These are phyloP conservation scores for Paxillus rubicundulus DNA, from an alignment of 768 basidiomycete genomes.

Conservation along the genomic window DNA sequence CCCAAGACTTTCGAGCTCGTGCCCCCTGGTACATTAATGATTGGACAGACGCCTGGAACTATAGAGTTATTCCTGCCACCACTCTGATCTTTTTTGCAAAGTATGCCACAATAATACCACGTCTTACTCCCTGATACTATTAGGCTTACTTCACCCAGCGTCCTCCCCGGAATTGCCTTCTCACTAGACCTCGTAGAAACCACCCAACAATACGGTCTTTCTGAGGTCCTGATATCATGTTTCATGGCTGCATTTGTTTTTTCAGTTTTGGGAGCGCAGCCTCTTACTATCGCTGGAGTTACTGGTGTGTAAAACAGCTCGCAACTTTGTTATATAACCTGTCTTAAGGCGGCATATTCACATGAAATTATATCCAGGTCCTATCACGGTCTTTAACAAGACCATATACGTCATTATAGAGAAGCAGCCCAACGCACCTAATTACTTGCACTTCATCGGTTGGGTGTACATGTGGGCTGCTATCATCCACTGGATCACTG, in stretches of 20 bases:
- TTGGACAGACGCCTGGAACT: constrained; percentile 92
- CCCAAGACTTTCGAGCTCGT: constrained; percentile 65
- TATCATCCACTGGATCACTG: constrained; percentile 81
- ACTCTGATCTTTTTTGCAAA: constrained; percentile 85
- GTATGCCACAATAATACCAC: constrained; percentile 38
- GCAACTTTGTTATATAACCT: not conserved
- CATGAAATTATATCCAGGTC: constrained; percentile 46
- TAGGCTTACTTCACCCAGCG: constrained; percentile 37
- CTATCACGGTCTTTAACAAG: constrained; percentile 92
- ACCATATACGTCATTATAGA: constrained; percentile 78
- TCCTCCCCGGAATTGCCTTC: constrained; percentile 91
- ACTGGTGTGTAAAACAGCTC: constrained; percentile 49
- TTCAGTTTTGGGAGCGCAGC: constrained; percentile 85
- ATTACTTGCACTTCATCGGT: constrained; percentile 83
- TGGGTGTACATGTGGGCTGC: constrained; percentile 94
- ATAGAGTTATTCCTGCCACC: constrained; percentile 84
- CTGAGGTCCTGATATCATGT: constrained; percentile 78
- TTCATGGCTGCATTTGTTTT: constrained; percentile 91
- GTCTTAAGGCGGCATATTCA: not conserved
- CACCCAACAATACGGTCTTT: constrained; percentile 83
- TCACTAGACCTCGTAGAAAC: constrained; percentile 91
- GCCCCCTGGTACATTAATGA: constrained; percentile 80
- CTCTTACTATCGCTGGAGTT: constrained; percentile 88
- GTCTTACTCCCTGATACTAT: not conserved
- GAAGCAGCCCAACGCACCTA: constrained; percentile 54